Evolutionary conservation across 805 yeast genomes (phyloP), one percentile per base, ranked within the genome.

Genomic region (Suhomyces canberraensis): DNA sequence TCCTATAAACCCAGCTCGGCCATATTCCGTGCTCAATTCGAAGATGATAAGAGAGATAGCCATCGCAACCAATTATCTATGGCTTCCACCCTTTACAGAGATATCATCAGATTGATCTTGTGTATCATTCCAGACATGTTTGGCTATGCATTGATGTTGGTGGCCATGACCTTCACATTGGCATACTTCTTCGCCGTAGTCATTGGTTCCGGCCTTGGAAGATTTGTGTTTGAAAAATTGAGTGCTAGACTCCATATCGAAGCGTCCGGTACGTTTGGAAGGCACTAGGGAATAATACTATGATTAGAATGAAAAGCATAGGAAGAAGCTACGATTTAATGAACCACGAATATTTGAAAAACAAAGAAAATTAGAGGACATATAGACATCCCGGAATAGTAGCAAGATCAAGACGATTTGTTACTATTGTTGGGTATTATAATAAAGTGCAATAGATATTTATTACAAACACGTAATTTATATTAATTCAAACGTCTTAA

Each of bases 121-220:
- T 71, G 79, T 8, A 79, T 84, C 44, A 54, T 77, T 13, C 75
- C 84, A 3, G 82, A 84, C 15, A 66, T 83, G 70, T 53, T 84
- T 33, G 81, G 84, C 9, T 84, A 79, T 52, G 81, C 81, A 24
- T 60, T 84, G 49, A 84, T 84, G 95, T 70, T 84, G 62, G 89
- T 79, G 11, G 83, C 84, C 4, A 84, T 84, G 95, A 69, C 83
- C 27, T 84, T 69, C 53, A 73, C 82, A 7, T 47, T 82, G 31
- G 60, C 78, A 0, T 84, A 84, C 47, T 81, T 84, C 57, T 84
- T 84, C 60, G 91, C 86, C 2, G 79, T 82, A 20, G 76, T 81
- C 13, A 48, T 79, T 13, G 95, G 95, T 8, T 62, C 82, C 41
- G 73, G 89, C 0, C 62, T 82, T 39, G 86, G 87, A 25, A 85